phyloP scores from a whole-genome alignment of 2,329 filamentous ascomycete species.

The Cladobotryum protrusum region DNA sequence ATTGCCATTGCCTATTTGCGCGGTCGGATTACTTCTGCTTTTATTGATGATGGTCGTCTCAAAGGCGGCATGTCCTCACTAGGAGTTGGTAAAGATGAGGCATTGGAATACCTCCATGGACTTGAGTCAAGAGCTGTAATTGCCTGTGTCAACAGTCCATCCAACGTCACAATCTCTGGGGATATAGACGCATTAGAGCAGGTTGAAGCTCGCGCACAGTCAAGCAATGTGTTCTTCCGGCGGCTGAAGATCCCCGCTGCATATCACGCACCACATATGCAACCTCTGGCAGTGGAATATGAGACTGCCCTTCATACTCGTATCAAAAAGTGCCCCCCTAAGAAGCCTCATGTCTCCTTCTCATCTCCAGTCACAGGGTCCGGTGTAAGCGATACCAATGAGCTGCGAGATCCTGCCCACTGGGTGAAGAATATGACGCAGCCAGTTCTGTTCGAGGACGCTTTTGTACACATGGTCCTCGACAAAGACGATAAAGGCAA shows the following conservation, averaged over 20 bases:
- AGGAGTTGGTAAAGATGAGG: slow-evolving; percentile 14
- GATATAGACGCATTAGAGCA: slow-evolving; percentile 22
- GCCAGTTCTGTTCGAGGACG: background rate
- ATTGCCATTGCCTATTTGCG: background rate
- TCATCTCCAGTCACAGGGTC: background rate
- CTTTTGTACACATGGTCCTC: background rate
- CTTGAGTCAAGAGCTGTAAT: slow-evolving; percentile 16
- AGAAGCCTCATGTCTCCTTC: background rate
- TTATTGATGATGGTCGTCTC: background rate
- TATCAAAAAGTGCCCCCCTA: background rate
- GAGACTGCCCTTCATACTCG: background rate
- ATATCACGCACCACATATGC: background rate
- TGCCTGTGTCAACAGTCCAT: slow-evolving; percentile 19
- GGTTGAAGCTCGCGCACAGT: slow-evolving; percentile 9
- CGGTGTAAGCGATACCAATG: background rate
- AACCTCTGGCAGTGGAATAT: background rate
- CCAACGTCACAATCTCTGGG: slow-evolving; percentile 24
- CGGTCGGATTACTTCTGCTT: background rate
- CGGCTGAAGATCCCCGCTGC: background rate
- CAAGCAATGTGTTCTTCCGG: background rate
- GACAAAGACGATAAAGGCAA: background rate
- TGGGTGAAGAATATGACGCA: background rate
- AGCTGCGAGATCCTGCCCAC: background rate
- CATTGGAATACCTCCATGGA: background rate
- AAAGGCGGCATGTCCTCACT: slow-evolving; percentile 18